Base-by-base conservation (phyloP, 768 basidiomycete genomes). In the Psilocybe sp. region DNA sequence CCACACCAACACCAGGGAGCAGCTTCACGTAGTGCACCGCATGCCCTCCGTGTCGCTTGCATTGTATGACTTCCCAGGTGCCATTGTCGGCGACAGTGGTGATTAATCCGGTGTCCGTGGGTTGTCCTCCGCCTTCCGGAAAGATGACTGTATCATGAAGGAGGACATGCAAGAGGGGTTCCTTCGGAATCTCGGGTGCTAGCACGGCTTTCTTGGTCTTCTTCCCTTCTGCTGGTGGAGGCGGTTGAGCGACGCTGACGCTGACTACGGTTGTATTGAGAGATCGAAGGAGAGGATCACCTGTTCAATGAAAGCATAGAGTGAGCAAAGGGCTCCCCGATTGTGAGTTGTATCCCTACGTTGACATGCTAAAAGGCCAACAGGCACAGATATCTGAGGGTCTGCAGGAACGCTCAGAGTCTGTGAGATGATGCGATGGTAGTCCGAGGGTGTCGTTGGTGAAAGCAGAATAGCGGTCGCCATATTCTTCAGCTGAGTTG, bases 41-140 rank as follows among this genome's bases (percentile, higher is more conserved):
- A 58, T 84, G 78, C 11, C 86, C 81, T 13, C 88, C 87, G 34
- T 81, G 76, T 44, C 90, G 72, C 59, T 85, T 81, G 16, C 81
- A 81, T 57, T 87, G 81, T 0, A 82, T 62, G 14, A 92, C 85
- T 12, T 76, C 68, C 79, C 82, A 85, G 10, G 63, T 46, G 1
- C 55, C 65, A n/a, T 75, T 75, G 56, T 80, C 73, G 3, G 61
- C 54, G 15, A 69, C 72, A 2, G 68, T 80, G 5, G 62, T 72
- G 28, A 90, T 69, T 11, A 72, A 44, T 1, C 89, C 89, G 19
- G 80, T 80, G 60, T 92, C 91, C 0, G 82, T 82, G 1, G 87
- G 86, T 55, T 92, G 90, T 0, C 91, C 91, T 10, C 89, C 77
- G 8, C 88, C 89, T 66, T 91, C 89, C 0, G 90, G 89, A 62